Conservation (phyloP, 176 grass and related monocot species). For the Juncus inflexus region DNA sequence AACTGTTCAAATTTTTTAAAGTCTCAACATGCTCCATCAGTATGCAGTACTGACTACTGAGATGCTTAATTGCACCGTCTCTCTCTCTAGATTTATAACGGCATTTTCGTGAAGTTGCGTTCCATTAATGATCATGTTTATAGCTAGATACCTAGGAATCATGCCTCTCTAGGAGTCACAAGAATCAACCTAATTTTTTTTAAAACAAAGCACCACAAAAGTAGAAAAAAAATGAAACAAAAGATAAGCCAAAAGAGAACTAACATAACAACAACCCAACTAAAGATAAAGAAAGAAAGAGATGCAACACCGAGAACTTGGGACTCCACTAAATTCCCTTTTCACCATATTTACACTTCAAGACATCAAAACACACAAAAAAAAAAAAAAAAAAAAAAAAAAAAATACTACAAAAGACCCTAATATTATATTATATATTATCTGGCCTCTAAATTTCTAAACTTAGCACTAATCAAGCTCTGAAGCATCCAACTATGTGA, state of each 20-base stretch:
- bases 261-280: no score
- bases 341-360: conserved; percentile 18
- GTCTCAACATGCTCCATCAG: no score
- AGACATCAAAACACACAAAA: neutral
- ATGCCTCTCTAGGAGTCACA: neutral
- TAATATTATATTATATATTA: neutral
- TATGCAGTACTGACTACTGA: no score
- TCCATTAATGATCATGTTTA: conserved; percentile 24
- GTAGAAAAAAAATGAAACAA: neutral
- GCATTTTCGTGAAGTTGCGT: conserved; percentile 22
- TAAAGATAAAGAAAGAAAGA: no score
- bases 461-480: conserved; percentile 28
- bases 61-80: no score
- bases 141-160: conserved; percentile 14
- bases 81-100: no score
- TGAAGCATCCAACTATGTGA: conserved; percentile 74
- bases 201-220: neutral
- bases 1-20: no score
- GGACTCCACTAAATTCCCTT: neutral
- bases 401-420: neutral
- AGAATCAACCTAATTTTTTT: neutral
- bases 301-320: no score
- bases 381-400: conserved; percentile 3
- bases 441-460: neutral
- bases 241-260: no score